phyloP scores from a whole-genome alignment of 371 early-diverging fungal species.

The Actinomortierella ambigua region DNA sequence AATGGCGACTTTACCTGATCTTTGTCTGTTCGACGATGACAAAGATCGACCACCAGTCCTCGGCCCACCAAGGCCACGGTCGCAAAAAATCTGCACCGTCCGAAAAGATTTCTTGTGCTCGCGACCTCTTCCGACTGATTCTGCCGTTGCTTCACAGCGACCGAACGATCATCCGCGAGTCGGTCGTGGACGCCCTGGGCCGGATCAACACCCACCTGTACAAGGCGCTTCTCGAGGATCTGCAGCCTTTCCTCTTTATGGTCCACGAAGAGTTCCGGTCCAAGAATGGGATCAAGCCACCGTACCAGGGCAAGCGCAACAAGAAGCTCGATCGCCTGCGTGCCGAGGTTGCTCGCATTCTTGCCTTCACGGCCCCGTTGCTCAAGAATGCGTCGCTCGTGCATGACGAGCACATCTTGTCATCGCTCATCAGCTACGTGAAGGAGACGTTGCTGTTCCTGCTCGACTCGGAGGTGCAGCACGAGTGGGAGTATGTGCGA shows the following conservation, averaged over 20 bases:
- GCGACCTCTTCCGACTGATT: constrained; percentile 64
- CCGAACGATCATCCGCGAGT: constrained; percentile 71
- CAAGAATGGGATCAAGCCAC: constrained; percentile 55
- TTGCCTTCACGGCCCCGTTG: constrained; percentile 75
- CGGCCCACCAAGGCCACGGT: constrained; percentile 46
- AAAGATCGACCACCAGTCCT: constrained; percentile 41
- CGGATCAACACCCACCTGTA: constrained; percentile 72
- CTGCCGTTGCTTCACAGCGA: constrained; percentile 76
- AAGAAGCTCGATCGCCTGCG: constrained; percentile 75
- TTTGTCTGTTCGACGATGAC: constrained; percentile 72
- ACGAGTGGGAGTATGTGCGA: constrained; percentile 89
- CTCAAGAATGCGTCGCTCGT: constrained; percentile 60
- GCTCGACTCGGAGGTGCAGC: constrained; percentile 71
- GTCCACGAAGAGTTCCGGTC: constrained; percentile 71
- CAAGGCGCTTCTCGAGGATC: constrained; percentile 67
- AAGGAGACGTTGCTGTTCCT: constrained; percentile 77
- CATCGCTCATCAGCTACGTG: constrained; percentile 69
- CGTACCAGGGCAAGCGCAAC: constrained; percentile 66
- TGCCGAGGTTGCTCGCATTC: constrained; percentile 75
- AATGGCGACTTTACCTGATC: constrained; percentile 78
- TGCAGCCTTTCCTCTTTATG: constrained; percentile 64
- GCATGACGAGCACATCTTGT: constrained; percentile 66
- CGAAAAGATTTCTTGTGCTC: constrained; percentile 60
- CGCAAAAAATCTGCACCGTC: constrained; percentile 57
- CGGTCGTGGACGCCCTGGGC: constrained; percentile 73